Percentiles rank a stretch among this genome's conserved stretches.
Conservation (phyloP, 2,329 filamentous ascomycete genomes). For the Fusarium fracticaudum region DNA sequence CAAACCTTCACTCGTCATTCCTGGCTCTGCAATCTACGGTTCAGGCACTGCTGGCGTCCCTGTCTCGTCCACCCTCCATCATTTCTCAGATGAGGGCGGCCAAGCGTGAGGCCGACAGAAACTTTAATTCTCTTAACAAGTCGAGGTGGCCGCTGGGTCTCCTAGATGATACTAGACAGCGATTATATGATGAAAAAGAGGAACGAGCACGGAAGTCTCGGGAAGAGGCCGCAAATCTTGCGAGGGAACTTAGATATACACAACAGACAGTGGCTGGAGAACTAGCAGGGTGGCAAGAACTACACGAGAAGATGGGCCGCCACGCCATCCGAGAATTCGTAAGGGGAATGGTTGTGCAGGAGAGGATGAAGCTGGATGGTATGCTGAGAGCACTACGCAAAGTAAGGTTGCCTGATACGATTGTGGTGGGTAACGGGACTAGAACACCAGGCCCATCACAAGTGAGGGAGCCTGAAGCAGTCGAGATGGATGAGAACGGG, state of each 20-base stretch:
- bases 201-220: constrained; percentile 78
- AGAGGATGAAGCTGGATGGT: constrained; percentile 80
- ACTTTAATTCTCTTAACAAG: constrained; percentile 76
- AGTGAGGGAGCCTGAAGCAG: constrained; percentile 29
- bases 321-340: constrained; percentile 81
- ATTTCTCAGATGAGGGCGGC: constrained; percentile 80
- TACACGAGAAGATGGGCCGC: constrained; percentile 80
- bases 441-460: constrained; percentile 20
- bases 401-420: constrained; percentile 49
- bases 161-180: constrained; percentile 86
- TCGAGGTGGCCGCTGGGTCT: constrained; percentile 83
- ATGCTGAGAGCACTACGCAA: constrained; percentile 82
- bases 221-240: constrained; percentile 76
- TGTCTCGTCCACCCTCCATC: constrained; percentile 81
- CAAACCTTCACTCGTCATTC: constrained; percentile 78
- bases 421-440: constrained; percentile 23
- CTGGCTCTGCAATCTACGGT: constrained; percentile 86
- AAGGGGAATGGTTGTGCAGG: constrained; percentile 79
- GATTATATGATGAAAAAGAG: constrained; percentile 84
- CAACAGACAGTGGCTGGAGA: constrained; percentile 93
- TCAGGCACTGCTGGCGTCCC: constrained; percentile 79
- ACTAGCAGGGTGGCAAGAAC: constrained; percentile 92
- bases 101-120: constrained; percentile 80
- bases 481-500: constrained; percentile 21
- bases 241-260: constrained; percentile 86